These are phyloP conservation scores for Nicotiana knightiana DNA, from an alignment of 257 asterid genomes.

Conservation along the genomic window DNA sequence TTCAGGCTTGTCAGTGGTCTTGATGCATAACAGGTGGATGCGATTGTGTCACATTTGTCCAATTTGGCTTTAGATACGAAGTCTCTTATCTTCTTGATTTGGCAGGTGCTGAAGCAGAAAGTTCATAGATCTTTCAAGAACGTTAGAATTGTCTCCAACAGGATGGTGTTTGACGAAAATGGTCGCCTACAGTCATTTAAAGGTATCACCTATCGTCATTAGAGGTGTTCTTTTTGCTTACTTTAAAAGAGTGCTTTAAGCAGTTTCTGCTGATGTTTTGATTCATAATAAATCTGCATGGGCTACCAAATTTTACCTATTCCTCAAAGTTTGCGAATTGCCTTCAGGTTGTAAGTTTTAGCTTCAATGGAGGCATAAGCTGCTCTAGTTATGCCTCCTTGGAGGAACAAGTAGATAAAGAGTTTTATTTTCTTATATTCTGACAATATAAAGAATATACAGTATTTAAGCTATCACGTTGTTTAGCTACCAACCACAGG, in stretches of 20 bases:
- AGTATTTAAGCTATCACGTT: neutral
- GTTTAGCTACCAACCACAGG: neutral
- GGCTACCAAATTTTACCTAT: neutral
- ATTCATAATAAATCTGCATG: neutral
- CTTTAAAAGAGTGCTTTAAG: neutral
- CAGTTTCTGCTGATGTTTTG: neutral
- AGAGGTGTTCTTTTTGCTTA: neutral
- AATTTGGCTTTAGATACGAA: conserved; percentile 15
- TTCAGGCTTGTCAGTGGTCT: conserved; percentile 9
- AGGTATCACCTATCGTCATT: conserved; percentile 31
- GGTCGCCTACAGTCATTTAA: conserved; percentile 65
- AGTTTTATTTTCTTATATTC: neutral
- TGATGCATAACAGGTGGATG: conserved; percentile 10
- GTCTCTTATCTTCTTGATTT: conserved; percentile 20
- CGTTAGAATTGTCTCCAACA: conserved; percentile 76
- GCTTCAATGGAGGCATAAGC: neutral
- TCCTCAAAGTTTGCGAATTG: neutral
- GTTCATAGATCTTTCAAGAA: conserved; percentile 78
- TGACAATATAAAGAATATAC: neutral
- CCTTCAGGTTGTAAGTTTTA: neutral
- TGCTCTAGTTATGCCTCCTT: neutral
- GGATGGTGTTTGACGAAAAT: conserved; percentile 74
- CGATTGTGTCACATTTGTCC: neutral
- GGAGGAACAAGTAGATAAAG: neutral
- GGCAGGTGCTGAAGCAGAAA: conserved; percentile 84